A percentile compares a stretch with the other conserved stretches of the same genome.
phyloP scores from a whole-genome alignment of 768 basidiomycete genomes.

The Gloeophyllum trabeum region DNA sequence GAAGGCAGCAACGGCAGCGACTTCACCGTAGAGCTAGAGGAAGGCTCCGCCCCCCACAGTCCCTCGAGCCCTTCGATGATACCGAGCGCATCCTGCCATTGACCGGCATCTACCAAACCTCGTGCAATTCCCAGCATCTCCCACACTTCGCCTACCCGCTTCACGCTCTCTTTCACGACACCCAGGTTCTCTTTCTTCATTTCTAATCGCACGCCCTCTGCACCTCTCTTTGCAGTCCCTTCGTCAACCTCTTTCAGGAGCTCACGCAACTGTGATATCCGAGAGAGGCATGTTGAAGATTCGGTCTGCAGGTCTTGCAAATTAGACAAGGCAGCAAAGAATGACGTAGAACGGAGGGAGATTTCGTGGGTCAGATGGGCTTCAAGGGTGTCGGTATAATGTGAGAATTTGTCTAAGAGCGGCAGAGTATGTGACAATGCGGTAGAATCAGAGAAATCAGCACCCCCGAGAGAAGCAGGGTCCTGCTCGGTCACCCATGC shows the following conservation, averaged over 20 bases:
- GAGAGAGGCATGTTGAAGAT: slow-evolving; percentile 69
- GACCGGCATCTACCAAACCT: slow-evolving; percentile 68
- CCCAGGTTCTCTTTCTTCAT: slow-evolving; percentile 48
- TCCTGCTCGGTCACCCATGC: slow-evolving; percentile 58
- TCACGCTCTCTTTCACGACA: slow-evolving; percentile 48
- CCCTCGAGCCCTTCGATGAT: slow-evolving; percentile 59
- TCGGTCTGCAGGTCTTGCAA: slow-evolving; percentile 87
- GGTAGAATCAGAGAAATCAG: slow-evolving; percentile 37
- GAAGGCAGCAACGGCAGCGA: slow-evolving; percentile 3
- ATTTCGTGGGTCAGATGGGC: slow-evolving; percentile 93
- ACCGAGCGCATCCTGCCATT: slow-evolving; percentile 79
- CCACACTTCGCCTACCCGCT: slow-evolving; percentile 55
- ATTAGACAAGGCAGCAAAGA: slow-evolving; percentile 94
- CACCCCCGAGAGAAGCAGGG: slow-evolving; percentile 18
- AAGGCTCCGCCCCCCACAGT: slow-evolving; percentile 31
- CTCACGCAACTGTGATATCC: slow-evolving; percentile 60
- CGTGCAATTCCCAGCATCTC: slow-evolving; percentile 69
- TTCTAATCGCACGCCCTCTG: slow-evolving; percentile 62
- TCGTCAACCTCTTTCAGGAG: slow-evolving; percentile 70
- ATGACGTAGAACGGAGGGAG: slow-evolving; percentile 79
- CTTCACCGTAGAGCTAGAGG: background rate
- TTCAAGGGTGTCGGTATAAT: slow-evolving; percentile 89
- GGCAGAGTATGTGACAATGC: slow-evolving; percentile 58
- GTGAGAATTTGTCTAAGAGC: slow-evolving; percentile 81
- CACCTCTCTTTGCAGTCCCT: slow-evolving; percentile 66